Conservation (phyloP, 164 flowering plant genomes). For the Macadamia tetraphylla region DNA sequence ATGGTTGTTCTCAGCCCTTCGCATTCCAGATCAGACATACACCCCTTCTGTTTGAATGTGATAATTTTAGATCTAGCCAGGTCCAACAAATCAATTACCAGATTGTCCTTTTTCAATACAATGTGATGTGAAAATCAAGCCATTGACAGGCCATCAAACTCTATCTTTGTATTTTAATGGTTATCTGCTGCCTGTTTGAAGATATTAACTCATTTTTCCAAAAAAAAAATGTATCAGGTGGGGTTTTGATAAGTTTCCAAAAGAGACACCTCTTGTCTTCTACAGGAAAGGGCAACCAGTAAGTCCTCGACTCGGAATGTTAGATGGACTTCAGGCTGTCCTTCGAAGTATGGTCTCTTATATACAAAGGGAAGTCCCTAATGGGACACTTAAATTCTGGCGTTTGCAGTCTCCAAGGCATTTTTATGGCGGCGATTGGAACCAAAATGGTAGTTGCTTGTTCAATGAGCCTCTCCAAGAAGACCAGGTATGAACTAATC, state of each 20-base stretch:
- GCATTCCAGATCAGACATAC: too few species aligned
- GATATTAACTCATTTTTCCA: too few species aligned
- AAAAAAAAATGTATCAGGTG: constrained; percentile 45
- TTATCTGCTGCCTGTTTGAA: too few species aligned
- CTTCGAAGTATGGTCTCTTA: constrained; percentile 60
- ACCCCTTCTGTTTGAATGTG: too few species aligned
- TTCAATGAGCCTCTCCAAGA: constrained; percentile 60
- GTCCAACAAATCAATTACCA: too few species aligned
- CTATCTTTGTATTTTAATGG: too few species aligned
- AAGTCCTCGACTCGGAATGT: constrained; percentile 55
- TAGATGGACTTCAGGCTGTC: constrained; percentile 68
- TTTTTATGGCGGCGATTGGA: constrained; percentile 96
- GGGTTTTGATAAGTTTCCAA: constrained; percentile 84
- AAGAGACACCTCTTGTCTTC: constrained; percentile 89
- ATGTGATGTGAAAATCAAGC: too few species aligned
- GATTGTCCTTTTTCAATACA: too few species aligned
- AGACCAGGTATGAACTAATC: constrained; percentile 42
- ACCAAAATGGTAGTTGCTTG: constrained; percentile 94
- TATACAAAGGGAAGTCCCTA: constrained; percentile 59
- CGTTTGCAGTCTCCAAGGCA: constrained; percentile 94
- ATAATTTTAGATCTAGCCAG: too few species aligned
- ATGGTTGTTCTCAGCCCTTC: too few species aligned
- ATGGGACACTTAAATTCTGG: constrained; percentile 74
- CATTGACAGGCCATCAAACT: too few species aligned
- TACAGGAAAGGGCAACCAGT: constrained; percentile 57